Conservation (phyloP, 1,284 basidiomycete genomes). For the Butyriboletus appendiculatus region DNA sequence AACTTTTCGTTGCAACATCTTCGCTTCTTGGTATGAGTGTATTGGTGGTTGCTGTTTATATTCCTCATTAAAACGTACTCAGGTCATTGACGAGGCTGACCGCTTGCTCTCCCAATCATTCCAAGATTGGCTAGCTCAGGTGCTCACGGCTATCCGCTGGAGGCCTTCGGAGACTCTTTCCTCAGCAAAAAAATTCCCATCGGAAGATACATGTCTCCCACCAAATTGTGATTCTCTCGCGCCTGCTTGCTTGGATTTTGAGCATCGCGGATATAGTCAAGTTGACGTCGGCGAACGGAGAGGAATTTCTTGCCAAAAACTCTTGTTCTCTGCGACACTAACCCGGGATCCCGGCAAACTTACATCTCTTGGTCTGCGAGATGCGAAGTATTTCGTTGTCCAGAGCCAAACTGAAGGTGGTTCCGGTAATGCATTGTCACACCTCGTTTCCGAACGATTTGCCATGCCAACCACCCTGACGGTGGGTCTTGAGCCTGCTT, state of each 20-base stretch:
- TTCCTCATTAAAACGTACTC: constrained; percentile 5
- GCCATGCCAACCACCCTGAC: constrained; percentile 78
- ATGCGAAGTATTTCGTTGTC: constrained; percentile 91
- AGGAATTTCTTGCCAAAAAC: constrained; percentile 83
- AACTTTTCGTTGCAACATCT: constrained; percentile 95
- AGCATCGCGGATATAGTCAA: constrained; percentile 41
- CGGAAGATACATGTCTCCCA: constrained; percentile 8
- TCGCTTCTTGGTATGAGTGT: constrained; percentile 72
- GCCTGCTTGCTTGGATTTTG: constrained; percentile 54
- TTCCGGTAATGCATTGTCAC: constrained; percentile 41
- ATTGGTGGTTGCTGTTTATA: neutral
- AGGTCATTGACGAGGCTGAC: constrained; percentile 99
- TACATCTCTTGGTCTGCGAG: constrained; percentile 73
- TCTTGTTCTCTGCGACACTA: constrained; percentile 96
- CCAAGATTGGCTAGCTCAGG: constrained; percentile 90
- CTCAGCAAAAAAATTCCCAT: neutral
- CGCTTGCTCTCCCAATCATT: constrained; percentile 93
- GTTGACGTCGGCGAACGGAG: constrained; percentile 58
- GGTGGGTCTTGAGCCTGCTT: constrained; percentile 41
- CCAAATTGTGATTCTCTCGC: constrained; percentile 56
- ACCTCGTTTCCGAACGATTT: constrained; percentile 74
- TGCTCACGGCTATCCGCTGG: constrained; percentile 71
- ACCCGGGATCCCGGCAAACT: constrained; percentile 94
- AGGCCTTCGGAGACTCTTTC: constrained; percentile 27
- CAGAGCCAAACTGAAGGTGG: constrained; percentile 48